Evolutionary conservation across 192 early-diverging fungal species (phyloP).

Genomic region (Kickxella alabastrina): DNA sequence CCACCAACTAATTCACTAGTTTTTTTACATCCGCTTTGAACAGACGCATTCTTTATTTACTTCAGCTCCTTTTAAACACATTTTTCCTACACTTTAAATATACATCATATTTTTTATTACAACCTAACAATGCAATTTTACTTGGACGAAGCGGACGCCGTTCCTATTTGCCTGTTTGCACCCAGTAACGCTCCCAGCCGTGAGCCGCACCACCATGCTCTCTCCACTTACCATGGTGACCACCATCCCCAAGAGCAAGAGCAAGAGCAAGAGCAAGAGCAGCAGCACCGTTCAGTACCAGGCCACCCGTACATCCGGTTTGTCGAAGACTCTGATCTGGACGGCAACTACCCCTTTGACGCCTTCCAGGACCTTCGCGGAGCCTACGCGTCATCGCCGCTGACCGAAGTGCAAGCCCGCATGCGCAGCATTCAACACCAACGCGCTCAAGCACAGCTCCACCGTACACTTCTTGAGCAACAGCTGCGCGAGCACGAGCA

Average conservation of each 20-base stretch:
- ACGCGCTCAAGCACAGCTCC: conserved; percentile 30
- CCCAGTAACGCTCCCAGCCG: conserved; percentile 31
- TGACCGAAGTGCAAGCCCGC: conserved; percentile 24
- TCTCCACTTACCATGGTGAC: background rate
- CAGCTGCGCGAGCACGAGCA: conserved; percentile 23
- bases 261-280: background rate
- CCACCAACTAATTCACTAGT: too few species aligned
- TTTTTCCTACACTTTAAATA: background rate
- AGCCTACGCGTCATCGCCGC: conserved; percentile 26
- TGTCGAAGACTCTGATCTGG: conserved; percentile 33
- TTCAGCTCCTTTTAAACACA: background rate
- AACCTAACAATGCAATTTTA: conserved; percentile 47
- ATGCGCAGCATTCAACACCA: conserved; percentile 31
- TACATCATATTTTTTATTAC: too few species aligned
- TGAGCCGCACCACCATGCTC: background rate
- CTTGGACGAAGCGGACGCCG: conserved; percentile 24
- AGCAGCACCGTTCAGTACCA: conserved; percentile 20
- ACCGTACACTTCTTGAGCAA: conserved; percentile 16
- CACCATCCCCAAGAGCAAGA: background rate
- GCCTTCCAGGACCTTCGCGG: conserved; percentile 44
- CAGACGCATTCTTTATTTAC: background rate
- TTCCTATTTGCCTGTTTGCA: conserved; percentile 35
- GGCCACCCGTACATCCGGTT: conserved; percentile 44
- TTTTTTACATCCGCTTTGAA: too few species aligned
- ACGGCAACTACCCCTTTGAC: conserved; percentile 47